Conservation (phyloP, 2,329 filamentous ascomycete genomes). For the Phoma sp. region DNA sequence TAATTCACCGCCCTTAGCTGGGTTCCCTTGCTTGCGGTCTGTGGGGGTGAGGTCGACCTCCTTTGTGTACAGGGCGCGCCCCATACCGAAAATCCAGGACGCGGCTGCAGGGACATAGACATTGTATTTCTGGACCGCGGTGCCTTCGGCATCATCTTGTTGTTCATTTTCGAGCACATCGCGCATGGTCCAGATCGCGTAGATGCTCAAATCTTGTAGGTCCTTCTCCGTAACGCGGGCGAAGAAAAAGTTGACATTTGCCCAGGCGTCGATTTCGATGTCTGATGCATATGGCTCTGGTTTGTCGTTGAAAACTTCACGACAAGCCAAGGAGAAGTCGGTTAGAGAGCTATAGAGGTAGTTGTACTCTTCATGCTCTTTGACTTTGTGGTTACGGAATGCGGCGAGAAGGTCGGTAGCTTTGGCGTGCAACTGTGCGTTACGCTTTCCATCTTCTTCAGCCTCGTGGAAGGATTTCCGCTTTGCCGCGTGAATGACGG, state of each 20-base stretch:
- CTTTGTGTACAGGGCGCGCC: constrained; percentile 29
- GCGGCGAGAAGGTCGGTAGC: constrained; percentile 32
- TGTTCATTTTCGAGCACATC: constrained; percentile 35
- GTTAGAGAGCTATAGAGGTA: constrained; percentile 30
- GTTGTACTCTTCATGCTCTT: constrained; percentile 27
- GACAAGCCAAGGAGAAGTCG: constrained; percentile 32
- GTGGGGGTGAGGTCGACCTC: constrained; percentile 40
- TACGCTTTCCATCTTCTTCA: background rate
- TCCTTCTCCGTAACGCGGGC: constrained; percentile 31
- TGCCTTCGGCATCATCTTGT: constrained; percentile 25
- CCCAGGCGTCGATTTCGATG: constrained; percentile 38
- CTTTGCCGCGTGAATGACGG: constrained; percentile 41
- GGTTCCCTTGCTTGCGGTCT: constrained; percentile 36
- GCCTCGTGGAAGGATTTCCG: constrained; percentile 25
- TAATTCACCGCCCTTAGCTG: constrained; percentile 35
- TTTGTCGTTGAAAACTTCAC: constrained; percentile 42
- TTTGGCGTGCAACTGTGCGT: constrained; percentile 19
- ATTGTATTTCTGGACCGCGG: constrained; percentile 34
- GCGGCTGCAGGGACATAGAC: constrained; percentile 39
- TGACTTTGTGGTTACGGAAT: constrained; percentile 36
- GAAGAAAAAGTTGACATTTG: constrained; percentile 44
- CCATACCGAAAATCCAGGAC: constrained; percentile 37
- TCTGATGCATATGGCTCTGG: constrained; percentile 29
- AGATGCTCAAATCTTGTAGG: constrained; percentile 28
- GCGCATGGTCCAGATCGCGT: constrained; percentile 40